Evolutionary conservation across 108 stramenopile genomes (phyloP), one percentile per base, ranked within the genome.

Genomic region (Cyclotella cryptica): DNA sequence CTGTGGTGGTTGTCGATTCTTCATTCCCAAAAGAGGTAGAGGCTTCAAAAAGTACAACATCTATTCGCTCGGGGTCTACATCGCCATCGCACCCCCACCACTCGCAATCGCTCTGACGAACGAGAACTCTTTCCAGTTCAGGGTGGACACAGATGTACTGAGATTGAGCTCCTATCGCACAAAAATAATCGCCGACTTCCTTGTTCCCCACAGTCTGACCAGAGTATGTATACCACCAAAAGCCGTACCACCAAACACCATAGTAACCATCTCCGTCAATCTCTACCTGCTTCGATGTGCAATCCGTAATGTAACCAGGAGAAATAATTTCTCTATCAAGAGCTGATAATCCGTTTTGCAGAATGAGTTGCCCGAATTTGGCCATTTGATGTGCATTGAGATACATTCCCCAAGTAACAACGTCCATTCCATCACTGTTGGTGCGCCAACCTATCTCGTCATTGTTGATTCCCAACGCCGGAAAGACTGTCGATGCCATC

Each of bases 341-440:
- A 13, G 53, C 41, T 22, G 73, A 52, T 15, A 74, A 14, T 66
- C 73, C 73, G 3, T 40, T 49, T 39, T 74, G 73, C 5, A 74
- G 46, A 12, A 49, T 19, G 45, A 74, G 63, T 29, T 74, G 73
- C 4, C 73, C 73, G 26, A 74, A 74, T 22, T 57, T 74, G 8
- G 63, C 73, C 62, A 74, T 74, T 3, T 74, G 63, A 29, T 63
- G 10, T 10, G 73, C 62, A 15, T 26, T 74, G 9, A 74, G 43
- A n/a, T 65, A 43, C 46, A 74, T 49, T 52, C 73, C 62, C 39
- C 39, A 53, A 1, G 39, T 42, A 22, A 41, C 27, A 21, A 57
- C 15, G 21, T 74, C 53, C 63, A 65, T 46, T 29, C 73, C 73
- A 17, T 74, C 63, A 21, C 46, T 29, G 39, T 74, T 74, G 47